These are phyloP conservation scores for Calonectria fujianensis DNA, from an alignment of 2,329 filamentous ascomycete species.

Conservation along the genomic window DNA sequence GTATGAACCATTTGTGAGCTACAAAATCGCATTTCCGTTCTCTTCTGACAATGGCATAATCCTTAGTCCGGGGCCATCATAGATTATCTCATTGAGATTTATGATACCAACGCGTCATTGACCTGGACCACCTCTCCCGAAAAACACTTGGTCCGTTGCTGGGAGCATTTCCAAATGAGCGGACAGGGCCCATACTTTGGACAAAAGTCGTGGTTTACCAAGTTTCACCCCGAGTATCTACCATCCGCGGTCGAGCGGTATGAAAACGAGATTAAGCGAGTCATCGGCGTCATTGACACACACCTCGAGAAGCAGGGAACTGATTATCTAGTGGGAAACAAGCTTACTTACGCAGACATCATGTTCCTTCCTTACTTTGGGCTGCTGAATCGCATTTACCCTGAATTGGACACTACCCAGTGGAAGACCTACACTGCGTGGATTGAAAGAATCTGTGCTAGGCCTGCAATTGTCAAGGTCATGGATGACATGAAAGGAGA, in stretches of 20 bases:
- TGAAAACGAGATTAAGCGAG: conserved; percentile 54
- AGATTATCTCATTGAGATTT: conserved; percentile 51
- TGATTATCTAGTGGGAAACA: conserved; percentile 50
- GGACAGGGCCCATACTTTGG: conserved; percentile 58
- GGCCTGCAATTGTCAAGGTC: not conserved
- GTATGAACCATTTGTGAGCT: not conserved
- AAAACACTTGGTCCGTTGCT: conserved; percentile 42
- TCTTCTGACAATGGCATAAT: not conserved
- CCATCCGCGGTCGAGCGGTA: conserved; percentile 56
- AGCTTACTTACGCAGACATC: conserved; percentile 53
- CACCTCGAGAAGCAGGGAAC: conserved; percentile 48
- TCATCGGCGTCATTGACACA: conserved; percentile 54
- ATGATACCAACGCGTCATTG: conserved; percentile 46
- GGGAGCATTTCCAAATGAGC: conserved; percentile 49
- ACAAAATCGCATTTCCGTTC: not conserved
- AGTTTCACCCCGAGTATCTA: conserved; percentile 50
- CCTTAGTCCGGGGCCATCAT: conserved; percentile 50
- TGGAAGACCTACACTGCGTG: not conserved
- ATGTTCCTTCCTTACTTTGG: conserved; percentile 50
- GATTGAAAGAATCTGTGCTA: conserved; percentile 1
- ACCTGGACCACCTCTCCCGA: conserved; percentile 40
- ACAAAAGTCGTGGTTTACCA: conserved; percentile 50
- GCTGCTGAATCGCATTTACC: not conserved
- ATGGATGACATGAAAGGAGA: not conserved
- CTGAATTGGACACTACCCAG: not conserved